Evolutionary conservation across 768 basidiomycete genomes (phyloP).

Genomic region (Paxillus involutus): DNA sequence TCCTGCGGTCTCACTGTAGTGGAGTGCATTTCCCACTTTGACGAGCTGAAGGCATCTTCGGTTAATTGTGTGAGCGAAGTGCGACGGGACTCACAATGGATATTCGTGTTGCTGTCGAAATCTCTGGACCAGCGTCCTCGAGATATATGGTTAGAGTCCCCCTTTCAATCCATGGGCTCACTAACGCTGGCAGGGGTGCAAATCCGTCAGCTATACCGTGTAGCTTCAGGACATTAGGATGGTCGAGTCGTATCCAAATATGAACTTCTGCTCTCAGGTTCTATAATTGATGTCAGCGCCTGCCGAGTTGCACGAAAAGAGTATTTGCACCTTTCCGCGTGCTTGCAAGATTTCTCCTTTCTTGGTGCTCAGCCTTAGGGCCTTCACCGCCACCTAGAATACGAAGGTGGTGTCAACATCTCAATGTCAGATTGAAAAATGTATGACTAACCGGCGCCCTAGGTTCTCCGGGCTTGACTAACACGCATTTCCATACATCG

Average conservation of each 20-base stretch:
- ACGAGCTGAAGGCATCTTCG: conserved; percentile 28
- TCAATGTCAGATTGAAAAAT: not conserved
- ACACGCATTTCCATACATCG: conserved; percentile 40
- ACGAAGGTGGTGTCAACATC: too few relatives aligned
- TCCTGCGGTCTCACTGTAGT: conserved; percentile 33
- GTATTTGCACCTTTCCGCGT: not conserved
- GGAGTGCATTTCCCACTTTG: conserved; percentile 39
- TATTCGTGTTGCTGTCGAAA: conserved; percentile 36
- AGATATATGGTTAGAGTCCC: conserved; percentile 39
- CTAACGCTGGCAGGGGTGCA: conserved; percentile 36
- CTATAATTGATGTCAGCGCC: not conserved
- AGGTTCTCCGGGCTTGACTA: conserved; percentile 16
- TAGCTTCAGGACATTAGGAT: conserved; percentile 38
- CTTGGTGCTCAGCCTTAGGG: not conserved
- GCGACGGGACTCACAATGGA: conserved; percentile 28
- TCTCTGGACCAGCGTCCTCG: conserved; percentile 35
- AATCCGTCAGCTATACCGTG: conserved; percentile 38
- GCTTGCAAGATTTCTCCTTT: not conserved
- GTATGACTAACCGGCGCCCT: not conserved
- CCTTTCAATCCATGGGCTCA: conserved; percentile 43
- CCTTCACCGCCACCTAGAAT: conserved; percentile 6
- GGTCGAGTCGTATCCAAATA: conserved; percentile 39
- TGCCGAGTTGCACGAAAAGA: not conserved
- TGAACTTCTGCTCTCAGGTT: conserved; percentile 35
- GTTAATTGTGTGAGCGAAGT: not conserved